Conservation (phyloP, 306 rosid species). For the Pyrus betulifolia region DNA sequence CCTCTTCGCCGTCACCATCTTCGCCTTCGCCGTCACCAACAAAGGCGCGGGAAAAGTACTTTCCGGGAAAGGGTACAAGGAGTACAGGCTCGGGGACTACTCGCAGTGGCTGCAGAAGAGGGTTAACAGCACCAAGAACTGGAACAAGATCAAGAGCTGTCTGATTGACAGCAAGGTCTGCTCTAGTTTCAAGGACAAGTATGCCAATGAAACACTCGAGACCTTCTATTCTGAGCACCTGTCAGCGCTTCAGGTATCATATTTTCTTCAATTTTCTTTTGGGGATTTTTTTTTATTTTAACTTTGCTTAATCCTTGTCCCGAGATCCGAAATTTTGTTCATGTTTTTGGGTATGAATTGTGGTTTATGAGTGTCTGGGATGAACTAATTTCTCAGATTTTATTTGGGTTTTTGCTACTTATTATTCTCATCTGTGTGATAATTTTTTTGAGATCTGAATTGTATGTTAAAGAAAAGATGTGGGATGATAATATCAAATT, state of each 20-base stretch:
- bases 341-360: neutral
- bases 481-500: neutral
- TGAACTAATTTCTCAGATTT: neutral
- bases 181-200: neutral
- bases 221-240: constrained; percentile 28
- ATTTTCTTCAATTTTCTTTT: neutral
- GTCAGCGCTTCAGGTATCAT: constrained; percentile 57
- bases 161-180: constrained; percentile 50
- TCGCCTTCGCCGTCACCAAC: constrained; percentile 61
- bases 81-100: constrained; percentile 76
- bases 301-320: neutral
- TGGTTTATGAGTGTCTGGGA: neutral
- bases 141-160: constrained; percentile 66
- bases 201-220: constrained; percentile 1
- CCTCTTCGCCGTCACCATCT: constrained; percentile 52
- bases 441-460: neutral
- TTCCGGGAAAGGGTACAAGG: constrained; percentile 47
- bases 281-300: neutral
- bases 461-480: neutral
- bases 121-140: constrained; percentile 37
- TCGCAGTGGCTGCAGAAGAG: constrained; percentile 76
- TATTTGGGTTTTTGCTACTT: neutral
- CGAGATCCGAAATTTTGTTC: neutral
- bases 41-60: constrained; percentile 49
- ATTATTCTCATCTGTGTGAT: neutral